These are phyloP conservation scores for Xylaria telfairii DNA, from an alignment of 495 filamentous ascomycete genomes.

Conservation along the genomic window DNA sequence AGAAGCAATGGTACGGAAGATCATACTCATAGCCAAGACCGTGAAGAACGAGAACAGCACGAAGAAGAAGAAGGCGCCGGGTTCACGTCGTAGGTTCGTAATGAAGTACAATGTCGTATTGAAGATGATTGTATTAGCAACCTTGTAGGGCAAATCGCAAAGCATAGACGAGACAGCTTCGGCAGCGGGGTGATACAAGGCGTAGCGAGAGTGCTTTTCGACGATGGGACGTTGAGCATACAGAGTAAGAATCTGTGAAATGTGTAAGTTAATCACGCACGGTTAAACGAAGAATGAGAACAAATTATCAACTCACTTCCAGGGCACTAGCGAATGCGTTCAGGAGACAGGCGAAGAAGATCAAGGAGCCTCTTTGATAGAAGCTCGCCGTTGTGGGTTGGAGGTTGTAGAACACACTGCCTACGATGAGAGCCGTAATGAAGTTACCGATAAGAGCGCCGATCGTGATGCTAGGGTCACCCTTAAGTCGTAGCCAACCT, in stretches of 20 bases:
- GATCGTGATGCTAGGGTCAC: conserved; percentile 75
- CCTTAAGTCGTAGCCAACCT: conserved; percentile 71
- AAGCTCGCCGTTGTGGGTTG: conserved; percentile 67
- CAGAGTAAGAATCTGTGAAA: conserved; percentile 70
- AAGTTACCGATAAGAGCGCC: conserved; percentile 75
- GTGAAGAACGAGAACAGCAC: conserved; percentile 72
- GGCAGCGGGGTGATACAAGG: conserved; percentile 89
- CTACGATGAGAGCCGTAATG: conserved; percentile 77
- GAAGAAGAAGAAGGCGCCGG: conserved; percentile 83
- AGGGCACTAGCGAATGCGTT: conserved; percentile 82
- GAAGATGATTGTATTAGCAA: conserved; percentile 55
- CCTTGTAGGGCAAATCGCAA: conserved; percentile 78
- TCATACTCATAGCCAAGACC: conserved; percentile 74
- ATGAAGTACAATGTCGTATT: conserved; percentile 87
- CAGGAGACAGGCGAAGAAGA: conserved; percentile 89
- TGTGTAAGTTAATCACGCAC: conserved; percentile 12
- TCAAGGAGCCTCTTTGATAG: conserved; percentile 77
- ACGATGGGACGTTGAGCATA: conserved; percentile 90
- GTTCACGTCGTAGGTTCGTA: conserved; percentile 77
- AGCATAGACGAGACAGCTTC: conserved; percentile 87
- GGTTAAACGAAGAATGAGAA: neutral
- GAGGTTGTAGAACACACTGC: conserved; percentile 83
- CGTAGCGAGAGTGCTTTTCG: conserved; percentile 88
- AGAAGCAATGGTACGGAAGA: conserved; percentile 86
- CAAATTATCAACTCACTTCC: conserved; percentile 58